These are phyloP conservation scores for Ganoderma multipileum DNA, from an alignment of 1,284 basidiomycete species.

Conservation along the genomic window DNA sequence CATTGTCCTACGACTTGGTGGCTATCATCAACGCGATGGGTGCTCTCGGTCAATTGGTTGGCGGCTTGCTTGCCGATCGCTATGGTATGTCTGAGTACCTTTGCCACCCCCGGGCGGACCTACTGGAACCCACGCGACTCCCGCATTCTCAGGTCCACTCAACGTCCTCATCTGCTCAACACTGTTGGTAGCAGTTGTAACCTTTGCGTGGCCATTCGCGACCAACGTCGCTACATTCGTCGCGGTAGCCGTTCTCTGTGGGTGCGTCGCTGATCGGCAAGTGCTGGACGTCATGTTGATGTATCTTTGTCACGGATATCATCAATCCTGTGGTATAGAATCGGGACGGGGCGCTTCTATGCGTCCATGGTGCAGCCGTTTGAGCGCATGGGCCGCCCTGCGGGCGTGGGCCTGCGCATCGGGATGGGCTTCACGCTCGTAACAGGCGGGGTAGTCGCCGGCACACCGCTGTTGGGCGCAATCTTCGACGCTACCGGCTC, in stretches of 20 bases:
- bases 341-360: slow-evolving; percentile 60
- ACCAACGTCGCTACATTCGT: slow-evolving; percentile 46
- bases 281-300: neutral
- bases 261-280: neutral
- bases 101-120: neutral
- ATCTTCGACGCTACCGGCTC: slow-evolving; percentile 49
- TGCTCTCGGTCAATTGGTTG: slow-evolving; percentile 45
- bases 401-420: slow-evolving; percentile 59
- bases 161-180: slow-evolving; percentile 62
- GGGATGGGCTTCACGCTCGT: slow-evolving; percentile 59
- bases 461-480: slow-evolving; percentile 60
- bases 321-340: slow-evolving; percentile 55
- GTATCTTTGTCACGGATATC: no score
- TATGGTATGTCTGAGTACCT: neutral
- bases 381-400: slow-evolving; percentile 56
- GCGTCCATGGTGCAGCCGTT: slow-evolving; percentile 60
- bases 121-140: no score
- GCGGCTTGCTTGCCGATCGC: slow-evolving; percentile 48
- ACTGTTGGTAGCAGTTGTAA: slow-evolving; percentile 52
- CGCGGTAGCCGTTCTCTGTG: slow-evolving; percentile 38
- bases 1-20: slow-evolving; percentile 50
- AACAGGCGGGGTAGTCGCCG: slow-evolving; percentile 49
- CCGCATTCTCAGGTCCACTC: slow-evolving; percentile 46
- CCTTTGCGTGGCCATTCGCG: slow-evolving; percentile 63
- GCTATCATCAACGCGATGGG: slow-evolving; percentile 52